phyloP scores from a whole-genome alignment of 352 stramenopile genomes.

The Phytophthora multivora region DNA sequence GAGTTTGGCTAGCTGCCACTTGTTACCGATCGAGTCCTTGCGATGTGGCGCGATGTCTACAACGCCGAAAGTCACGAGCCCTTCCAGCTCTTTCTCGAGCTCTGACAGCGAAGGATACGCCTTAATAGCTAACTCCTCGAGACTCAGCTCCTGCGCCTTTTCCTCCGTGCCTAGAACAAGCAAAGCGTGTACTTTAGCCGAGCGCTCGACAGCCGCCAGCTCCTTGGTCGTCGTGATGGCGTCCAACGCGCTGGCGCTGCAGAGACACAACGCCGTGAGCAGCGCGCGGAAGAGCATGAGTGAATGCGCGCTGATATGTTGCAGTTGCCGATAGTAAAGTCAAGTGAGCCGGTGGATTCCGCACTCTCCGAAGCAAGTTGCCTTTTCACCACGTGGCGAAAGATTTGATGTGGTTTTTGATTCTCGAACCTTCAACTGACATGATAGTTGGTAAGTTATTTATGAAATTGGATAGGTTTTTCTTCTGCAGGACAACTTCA shows the following conservation, averaged over 20 bases:
- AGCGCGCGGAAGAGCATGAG: slow-evolving; percentile 20
- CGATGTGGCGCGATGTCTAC: slow-evolving; percentile 40
- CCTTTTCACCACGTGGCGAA: slow-evolving; percentile 27
- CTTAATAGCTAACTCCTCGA: slow-evolving; percentile 31
- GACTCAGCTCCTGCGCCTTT: slow-evolving; percentile 15
- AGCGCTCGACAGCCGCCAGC: slow-evolving; percentile 36
- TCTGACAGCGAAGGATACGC: slow-evolving; percentile 45
- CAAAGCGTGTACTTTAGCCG: slow-evolving; percentile 37
- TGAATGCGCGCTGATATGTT: slow-evolving; percentile 8
- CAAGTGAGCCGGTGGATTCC: slow-evolving; percentile 13
- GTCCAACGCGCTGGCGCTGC: slow-evolving; percentile 19
- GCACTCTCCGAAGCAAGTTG: slow-evolving; percentile 2
- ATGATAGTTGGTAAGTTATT: slow-evolving; percentile 1
- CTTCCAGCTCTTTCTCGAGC: slow-evolving; percentile 51
- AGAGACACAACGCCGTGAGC: slow-evolving; percentile 22
- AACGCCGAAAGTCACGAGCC: slow-evolving; percentile 49
- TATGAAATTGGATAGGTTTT: slow-evolving; percentile 20
- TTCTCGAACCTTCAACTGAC: slow-evolving; percentile 15
- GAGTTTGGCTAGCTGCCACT: slow-evolving; percentile 55
- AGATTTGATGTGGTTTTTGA: slow-evolving; percentile 17
- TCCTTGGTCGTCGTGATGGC: slow-evolving; percentile 28
- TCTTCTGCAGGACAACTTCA: slow-evolving; percentile 6
- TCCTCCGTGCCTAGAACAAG: slow-evolving; percentile 35
- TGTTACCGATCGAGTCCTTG: slow-evolving; percentile 44
- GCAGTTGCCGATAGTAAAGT: slow-evolving; percentile 19